A percentile compares a stretch with the other conserved stretches of the same genome.
These are phyloP conservation scores for Apiotrichum mycotoxinovorans DNA, from an alignment of 1,284 basidiomycete species.

Conservation along the genomic window DNA sequence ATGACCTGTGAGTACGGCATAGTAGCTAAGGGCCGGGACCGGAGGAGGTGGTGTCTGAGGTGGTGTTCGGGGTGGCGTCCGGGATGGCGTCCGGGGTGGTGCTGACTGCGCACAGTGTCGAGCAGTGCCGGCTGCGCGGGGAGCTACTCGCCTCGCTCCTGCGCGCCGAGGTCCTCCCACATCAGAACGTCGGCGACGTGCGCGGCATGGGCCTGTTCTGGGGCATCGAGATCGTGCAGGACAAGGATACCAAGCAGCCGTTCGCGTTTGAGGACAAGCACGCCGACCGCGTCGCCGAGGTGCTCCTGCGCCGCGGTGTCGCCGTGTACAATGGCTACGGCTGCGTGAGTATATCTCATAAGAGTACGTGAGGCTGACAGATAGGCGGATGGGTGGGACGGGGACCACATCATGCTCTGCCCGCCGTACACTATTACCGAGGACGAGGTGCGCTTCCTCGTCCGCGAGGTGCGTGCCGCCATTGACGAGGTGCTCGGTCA, in stretches of 20 bases:
- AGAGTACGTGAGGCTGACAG: background rate
- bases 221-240: conserved; percentile 64
- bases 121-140: conserved; percentile 63
- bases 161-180: conserved; percentile 55
- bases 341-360: conserved; percentile 8
- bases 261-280: conserved; percentile 25
- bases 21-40: no score
- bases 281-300: conserved; percentile 25
- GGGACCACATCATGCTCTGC: conserved; percentile 41
- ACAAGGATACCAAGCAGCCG: conserved; percentile 26
- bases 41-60: no score
- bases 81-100: no score
- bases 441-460: conserved; percentile 24
- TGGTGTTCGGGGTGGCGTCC: no score
- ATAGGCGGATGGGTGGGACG: conserved; percentile 31
- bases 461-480: conserved; percentile 20
- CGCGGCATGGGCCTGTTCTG: conserved; percentile 69
- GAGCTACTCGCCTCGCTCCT: conserved; percentile 61
- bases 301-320: conserved; percentile 25
- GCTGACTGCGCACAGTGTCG: conserved; percentile 48
- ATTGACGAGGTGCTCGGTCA: conserved; percentile 16
- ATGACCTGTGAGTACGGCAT: conserved; percentile 23
- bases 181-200: conserved; percentile 29
- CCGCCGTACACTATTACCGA: conserved; percentile 38
- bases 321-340: conserved; percentile 29